A percentile compares a stretch with the other conserved stretches of the same genome.
phyloP scores from a whole-genome alignment of 2,329 filamentous ascomycete genomes.

The Trichophyton benhamiae region DNA sequence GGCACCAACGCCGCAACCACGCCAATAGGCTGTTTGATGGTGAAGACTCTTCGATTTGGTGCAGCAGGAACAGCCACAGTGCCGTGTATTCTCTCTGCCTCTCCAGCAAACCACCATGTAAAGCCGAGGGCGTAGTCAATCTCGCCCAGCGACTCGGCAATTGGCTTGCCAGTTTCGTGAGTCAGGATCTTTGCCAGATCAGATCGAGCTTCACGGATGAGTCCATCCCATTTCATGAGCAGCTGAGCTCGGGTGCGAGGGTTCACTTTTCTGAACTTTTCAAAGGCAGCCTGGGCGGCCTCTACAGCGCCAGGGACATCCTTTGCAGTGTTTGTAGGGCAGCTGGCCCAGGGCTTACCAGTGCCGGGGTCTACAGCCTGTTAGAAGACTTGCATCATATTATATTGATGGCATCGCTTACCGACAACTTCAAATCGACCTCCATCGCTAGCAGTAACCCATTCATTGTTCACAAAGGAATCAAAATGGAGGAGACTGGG shows the following conservation, averaged over 20 bases:
- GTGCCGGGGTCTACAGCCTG: constrained; percentile 38
- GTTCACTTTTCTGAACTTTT: constrained; percentile 47
- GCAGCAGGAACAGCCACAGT: constrained; percentile 60
- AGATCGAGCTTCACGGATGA: constrained; percentile 50
- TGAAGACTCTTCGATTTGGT: constrained; percentile 62
- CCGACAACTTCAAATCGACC: constrained; percentile 41
- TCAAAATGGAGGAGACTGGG: constrained; percentile 38
- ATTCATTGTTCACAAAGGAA: constrained; percentile 40
- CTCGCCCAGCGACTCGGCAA: constrained; percentile 62
- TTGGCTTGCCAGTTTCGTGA: constrained; percentile 80
- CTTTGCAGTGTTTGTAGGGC: constrained; percentile 39
- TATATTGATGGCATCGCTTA: constrained; percentile 12
- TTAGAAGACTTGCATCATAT: neutral
- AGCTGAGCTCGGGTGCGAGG: constrained; percentile 50
- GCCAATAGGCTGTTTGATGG: constrained; percentile 70
- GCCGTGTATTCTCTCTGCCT: constrained; percentile 62
- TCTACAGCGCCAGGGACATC: constrained; percentile 52
- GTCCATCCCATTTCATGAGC: constrained; percentile 52
- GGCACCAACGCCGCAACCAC: constrained; percentile 75
- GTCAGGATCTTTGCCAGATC: constrained; percentile 75
- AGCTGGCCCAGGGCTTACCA: constrained; percentile 39
- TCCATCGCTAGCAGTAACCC: constrained; percentile 35
- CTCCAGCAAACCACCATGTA: constrained; percentile 71
- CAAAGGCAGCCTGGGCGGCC: constrained; percentile 49
- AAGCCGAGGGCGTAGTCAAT: constrained; percentile 61